Percentiles rank a stretch among this genome's conserved stretches.
phyloP scores from a whole-genome alignment of 2,329 filamentous ascomycete genomes.

The Aspergillus ochraceus region DNA sequence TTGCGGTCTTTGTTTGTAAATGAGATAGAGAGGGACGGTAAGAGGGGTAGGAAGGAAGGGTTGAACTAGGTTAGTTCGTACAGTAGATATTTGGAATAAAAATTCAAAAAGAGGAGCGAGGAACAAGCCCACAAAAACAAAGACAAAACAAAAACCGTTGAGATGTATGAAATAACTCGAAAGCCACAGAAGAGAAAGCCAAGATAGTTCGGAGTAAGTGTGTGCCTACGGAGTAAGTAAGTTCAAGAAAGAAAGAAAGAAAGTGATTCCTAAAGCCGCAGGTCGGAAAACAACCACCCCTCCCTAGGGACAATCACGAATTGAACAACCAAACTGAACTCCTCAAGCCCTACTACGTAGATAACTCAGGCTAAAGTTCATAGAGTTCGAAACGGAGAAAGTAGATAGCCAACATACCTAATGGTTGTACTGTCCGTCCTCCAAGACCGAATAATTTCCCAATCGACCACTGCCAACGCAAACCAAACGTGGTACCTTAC shows the following conservation, averaged over 20 bases:
- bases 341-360: too few relatives aligned
- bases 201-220: background rate
- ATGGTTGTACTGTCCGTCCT: background rate
- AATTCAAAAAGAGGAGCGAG: background rate
- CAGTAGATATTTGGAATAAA: background rate
- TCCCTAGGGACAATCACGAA: too few relatives aligned
- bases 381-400: background rate
- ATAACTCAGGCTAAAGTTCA: background rate
- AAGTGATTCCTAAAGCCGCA: too few relatives aligned
- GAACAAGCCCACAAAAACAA: background rate
- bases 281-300: too few relatives aligned
- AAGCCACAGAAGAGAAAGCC: background rate
- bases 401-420: too few relatives aligned
- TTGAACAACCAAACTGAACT: too few relatives aligned
- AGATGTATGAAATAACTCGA: background rate
- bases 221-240: too few relatives aligned
- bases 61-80: background rate
- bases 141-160: background rate
- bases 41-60: background rate
- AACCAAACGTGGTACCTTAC: slow-evolving; percentile 21
- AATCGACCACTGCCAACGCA: slow-evolving; percentile 13
- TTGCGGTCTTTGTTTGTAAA: background rate
- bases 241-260: too few relatives aligned
- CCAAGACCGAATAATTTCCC: background rate
- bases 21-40: too few relatives aligned